phyloP scores from a whole-genome alignment of 2,329 filamentous ascomycete species.

The Lomentospora prolificans region DNA sequence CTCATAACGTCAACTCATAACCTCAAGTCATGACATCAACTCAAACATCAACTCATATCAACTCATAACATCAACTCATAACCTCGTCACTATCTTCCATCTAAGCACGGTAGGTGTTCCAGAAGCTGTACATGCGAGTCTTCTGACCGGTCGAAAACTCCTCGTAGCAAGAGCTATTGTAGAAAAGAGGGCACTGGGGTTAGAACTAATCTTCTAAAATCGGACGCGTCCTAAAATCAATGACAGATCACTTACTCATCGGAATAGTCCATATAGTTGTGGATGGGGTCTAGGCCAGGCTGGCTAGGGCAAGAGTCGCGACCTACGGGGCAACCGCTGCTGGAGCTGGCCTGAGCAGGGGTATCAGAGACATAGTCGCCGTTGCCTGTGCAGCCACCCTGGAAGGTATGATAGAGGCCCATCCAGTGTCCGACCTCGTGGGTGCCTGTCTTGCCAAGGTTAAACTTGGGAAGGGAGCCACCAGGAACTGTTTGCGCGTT shows the following conservation, averaged over 20 bases:
- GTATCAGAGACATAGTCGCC: constrained; percentile 32
- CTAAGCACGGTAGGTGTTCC: background rate
- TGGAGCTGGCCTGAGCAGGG: constrained; percentile 23
- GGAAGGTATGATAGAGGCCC: constrained; percentile 37
- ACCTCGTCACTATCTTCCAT: no score
- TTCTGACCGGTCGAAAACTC: constrained; percentile 33
- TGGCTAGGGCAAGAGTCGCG: constrained; percentile 24
- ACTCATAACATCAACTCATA: no score
- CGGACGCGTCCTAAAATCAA: constrained; percentile 14
- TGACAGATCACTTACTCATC: constrained; percentile 19
- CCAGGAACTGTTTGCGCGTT: constrained; percentile 26
- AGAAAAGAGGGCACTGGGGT: background rate
- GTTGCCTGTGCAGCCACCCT: constrained; percentile 25
- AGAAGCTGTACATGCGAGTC: constrained; percentile 5
- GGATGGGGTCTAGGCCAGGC: constrained; percentile 24
- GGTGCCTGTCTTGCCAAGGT: constrained; percentile 21
- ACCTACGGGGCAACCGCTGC: constrained; percentile 25
- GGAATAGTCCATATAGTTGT: constrained; percentile 31
- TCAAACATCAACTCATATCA: no score
- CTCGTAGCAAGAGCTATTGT: constrained; percentile 25
- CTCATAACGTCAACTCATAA: no score
- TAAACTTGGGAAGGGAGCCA: constrained; percentile 23
- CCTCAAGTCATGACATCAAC: no score
- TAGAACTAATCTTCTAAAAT: background rate
- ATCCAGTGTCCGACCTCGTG: constrained; percentile 41